Conservation (phyloP, 2,329 filamentous ascomycete genomes). For the Dothistroma septosporum region DNA sequence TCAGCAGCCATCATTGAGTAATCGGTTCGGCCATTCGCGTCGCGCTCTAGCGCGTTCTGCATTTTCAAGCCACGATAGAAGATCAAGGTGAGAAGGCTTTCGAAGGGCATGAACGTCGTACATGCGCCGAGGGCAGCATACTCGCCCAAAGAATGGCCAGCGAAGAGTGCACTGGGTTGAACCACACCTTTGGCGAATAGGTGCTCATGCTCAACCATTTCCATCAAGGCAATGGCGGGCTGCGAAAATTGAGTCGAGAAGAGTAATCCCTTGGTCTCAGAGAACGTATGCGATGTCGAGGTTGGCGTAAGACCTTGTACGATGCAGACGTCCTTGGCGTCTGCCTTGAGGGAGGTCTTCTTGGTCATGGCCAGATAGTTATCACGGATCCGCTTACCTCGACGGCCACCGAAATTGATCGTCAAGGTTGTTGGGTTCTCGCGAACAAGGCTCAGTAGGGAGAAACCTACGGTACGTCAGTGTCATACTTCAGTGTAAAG, state of each 20-base stretch:
- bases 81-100: background rate
- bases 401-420: background rate
- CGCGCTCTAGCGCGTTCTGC: background rate
- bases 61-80: conserved; percentile 1
- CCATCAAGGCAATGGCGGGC: background rate
- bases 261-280: background rate
- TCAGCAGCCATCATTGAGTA: conserved; percentile 3
- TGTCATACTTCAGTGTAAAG: background rate
- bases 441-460: background rate
- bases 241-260: conserved; percentile 1
- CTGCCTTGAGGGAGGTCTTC: background rate
- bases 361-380: conserved; percentile 3
- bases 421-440: background rate
- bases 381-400: background rate
- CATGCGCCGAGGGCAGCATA: background rate
- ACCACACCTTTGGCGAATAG: background rate
- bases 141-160: conserved; percentile 2
- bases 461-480: background rate
- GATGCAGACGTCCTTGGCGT: background rate
- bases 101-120: background rate
- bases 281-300: conserved; percentile 1
- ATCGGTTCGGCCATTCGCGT: background rate
- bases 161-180: background rate
- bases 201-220: background rate
- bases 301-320: background rate